A percentile compares a stretch with the other conserved stretches of the same genome.
phyloP scores from a whole-genome alignment of 2,329 filamentous ascomycete genomes.

The Orbilia javanica region DNA sequence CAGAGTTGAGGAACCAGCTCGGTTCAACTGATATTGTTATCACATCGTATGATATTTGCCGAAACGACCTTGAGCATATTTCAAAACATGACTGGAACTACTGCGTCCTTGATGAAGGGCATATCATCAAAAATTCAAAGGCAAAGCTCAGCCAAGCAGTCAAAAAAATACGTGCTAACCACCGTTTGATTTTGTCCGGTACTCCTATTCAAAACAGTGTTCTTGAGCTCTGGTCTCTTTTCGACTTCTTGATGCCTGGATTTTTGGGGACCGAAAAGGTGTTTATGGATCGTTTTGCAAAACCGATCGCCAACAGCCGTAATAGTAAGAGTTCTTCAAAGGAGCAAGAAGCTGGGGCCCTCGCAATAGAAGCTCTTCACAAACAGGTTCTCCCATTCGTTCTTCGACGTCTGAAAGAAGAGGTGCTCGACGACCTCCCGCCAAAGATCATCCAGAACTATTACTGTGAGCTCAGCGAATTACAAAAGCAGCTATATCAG shows the following conservation, averaged over 20 bases:
- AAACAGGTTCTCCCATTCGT: slow-evolving; percentile 98
- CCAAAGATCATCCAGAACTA: slow-evolving; percentile 99
- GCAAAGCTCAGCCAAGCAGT: slow-evolving; percentile 95
- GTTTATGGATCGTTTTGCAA: slow-evolving; percentile 94
- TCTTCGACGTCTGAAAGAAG: slow-evolving; percentile 94
- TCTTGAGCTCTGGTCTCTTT: slow-evolving; percentile 94
- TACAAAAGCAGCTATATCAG: slow-evolving; percentile 95
- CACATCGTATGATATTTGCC: slow-evolving; percentile 97
- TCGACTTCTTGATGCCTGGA: slow-evolving; percentile 98
- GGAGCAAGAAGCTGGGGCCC: slow-evolving; percentile 94
- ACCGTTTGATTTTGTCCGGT: slow-evolving; percentile 93
- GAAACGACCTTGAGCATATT: slow-evolving; percentile 91
- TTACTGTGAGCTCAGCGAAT: slow-evolving; percentile 95
- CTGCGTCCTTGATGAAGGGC: slow-evolving; percentile 94
- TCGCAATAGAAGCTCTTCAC: slow-evolving; percentile 97
- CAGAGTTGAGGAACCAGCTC: slow-evolving; percentile 76
- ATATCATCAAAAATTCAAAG: slow-evolving; percentile 98
- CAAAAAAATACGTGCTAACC: slow-evolving; percentile 89
- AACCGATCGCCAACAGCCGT: slow-evolving; percentile 92
- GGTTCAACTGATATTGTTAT: slow-evolving; percentile 89
- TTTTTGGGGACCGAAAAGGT: slow-evolving; percentile 96
- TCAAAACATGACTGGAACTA: slow-evolving; percentile 94
- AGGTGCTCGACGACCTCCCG: slow-evolving; percentile 93
- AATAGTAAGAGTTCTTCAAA: slow-evolving; percentile 98
- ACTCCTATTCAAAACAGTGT: slow-evolving; percentile 99